phyloP scores from a whole-genome alignment of 768 basidiomycete genomes.

The Mycena sanguinolenta region DNA sequence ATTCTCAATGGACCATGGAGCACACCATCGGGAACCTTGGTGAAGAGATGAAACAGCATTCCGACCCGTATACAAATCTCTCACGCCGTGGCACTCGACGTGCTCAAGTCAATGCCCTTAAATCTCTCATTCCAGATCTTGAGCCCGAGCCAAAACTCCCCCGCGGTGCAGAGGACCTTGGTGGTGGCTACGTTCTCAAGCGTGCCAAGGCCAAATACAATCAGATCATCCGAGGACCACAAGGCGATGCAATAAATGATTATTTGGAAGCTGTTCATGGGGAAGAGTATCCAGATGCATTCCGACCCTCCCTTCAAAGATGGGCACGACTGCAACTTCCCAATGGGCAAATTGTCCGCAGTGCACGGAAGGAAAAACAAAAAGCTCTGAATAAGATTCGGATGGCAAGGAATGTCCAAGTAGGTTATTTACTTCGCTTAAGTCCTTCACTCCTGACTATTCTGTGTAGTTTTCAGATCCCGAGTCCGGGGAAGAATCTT shows the following conservation, averaged over 20 bases:
- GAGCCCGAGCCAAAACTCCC: slow-evolving; percentile 11
- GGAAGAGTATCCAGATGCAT: not conserved
- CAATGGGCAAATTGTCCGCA: slow-evolving; percentile 41
- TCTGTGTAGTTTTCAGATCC: not conserved
- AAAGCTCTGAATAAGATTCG: slow-evolving; percentile 19
- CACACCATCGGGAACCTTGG: slow-evolving; percentile 28
- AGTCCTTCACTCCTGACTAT: not conserved
- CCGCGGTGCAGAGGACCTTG: slow-evolving; percentile 22
- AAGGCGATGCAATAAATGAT: not conserved
- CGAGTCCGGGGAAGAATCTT: not conserved
- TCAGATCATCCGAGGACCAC: slow-evolving; percentile 2
- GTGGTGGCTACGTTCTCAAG: slow-evolving; percentile 25
- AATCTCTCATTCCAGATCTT: slow-evolving; percentile 27
- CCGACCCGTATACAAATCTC: slow-evolving; percentile 15
- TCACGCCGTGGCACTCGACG: slow-evolving; percentile 13
- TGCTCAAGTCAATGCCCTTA: slow-evolving; percentile 31
- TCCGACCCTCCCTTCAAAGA: not conserved
- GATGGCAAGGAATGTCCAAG: slow-evolving; percentile 27
- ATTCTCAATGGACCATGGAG: slow-evolving; percentile 28
- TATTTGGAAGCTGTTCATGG: slow-evolving; percentile 9
- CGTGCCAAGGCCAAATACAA: slow-evolving; percentile 22
- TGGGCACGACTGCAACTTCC: slow-evolving; percentile 41
- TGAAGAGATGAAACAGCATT: slow-evolving; percentile 26
- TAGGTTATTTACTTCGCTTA: not conserved
- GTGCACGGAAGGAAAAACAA: slow-evolving; percentile 34